Conservation (phyloP, 345 rosid species). For the Hibiscus mutabilis region DNA sequence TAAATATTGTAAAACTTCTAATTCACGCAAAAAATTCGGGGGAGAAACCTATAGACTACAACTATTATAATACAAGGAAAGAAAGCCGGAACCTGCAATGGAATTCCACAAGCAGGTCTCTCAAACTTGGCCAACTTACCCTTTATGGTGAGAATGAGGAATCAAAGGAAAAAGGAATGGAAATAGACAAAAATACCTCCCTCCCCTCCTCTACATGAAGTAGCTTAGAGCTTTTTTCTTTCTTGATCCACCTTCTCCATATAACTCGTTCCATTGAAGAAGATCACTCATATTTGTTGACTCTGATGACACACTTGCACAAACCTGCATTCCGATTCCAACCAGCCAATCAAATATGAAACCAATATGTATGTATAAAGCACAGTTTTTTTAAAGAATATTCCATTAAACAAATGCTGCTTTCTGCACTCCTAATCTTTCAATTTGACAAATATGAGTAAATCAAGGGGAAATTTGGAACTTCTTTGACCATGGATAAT, state of each 20-base stretch:
- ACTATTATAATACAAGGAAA: slow-evolving; percentile 24
- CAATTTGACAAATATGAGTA: neutral
- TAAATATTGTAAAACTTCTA: slow-evolving; percentile 13
- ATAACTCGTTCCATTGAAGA: slow-evolving; percentile 89
- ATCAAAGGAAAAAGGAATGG: slow-evolving; percentile 21
- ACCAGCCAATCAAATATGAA: neutral
- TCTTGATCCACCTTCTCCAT: slow-evolving; percentile 98
- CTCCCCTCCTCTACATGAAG: slow-evolving; percentile 65
- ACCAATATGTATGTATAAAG: neutral
- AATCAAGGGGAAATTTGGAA: neutral
- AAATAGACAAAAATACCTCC: slow-evolving; percentile 11
- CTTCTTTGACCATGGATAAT: neutral
- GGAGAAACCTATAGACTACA: slow-evolving; percentile 19
- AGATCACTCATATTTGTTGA: slow-evolving; percentile 91
- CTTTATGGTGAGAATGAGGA: slow-evolving; percentile 7
- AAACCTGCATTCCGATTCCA: slow-evolving; percentile 46
- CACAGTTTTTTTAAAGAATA: neutral
- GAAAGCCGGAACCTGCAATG: slow-evolving; percentile 19
- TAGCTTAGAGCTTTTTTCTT: slow-evolving; percentile 82
- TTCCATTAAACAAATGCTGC: too few species aligned
- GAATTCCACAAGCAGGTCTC: slow-evolving; percentile 23
- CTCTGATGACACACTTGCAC: slow-evolving; percentile 92
- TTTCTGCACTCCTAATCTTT: neutral
- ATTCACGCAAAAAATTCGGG: neutral
- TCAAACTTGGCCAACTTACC: slow-evolving; percentile 12